These are phyloP conservation scores for Sechiopsis laciniata DNA, from an alignment of 306 rosid genomes.

Conservation along the genomic window DNA sequence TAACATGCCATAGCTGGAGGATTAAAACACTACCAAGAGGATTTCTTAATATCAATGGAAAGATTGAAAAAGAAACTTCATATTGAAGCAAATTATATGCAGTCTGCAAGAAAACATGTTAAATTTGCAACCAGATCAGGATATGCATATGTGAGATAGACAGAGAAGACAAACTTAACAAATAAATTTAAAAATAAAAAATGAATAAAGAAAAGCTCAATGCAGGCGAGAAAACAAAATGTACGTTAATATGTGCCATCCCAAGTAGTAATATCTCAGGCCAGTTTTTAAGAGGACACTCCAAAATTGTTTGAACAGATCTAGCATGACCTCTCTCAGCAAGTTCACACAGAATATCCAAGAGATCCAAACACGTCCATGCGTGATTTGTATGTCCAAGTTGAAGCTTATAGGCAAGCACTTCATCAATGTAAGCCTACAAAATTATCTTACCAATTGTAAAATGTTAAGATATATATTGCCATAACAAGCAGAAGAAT, in stretches of 20 bases:
- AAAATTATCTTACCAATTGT: conserved; percentile 18
- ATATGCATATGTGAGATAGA: neutral
- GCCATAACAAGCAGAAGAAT: neutral
- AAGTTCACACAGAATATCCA: conserved; percentile 73
- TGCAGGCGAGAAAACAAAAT: conserved; percentile 14
- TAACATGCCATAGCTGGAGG: conserved; percentile 74
- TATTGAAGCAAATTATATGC: conserved; percentile 78
- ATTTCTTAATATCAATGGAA: conserved; percentile 61
- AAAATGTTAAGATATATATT: neutral
- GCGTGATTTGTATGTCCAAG: conserved; percentile 82
- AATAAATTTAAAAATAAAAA: neutral
- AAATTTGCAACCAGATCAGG: conserved; percentile 23
- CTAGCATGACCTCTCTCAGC: conserved; percentile 93
- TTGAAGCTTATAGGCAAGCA: conserved; percentile 69
- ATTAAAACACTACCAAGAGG: conserved; percentile 50
- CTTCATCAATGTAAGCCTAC: conserved; percentile 67
- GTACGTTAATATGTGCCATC: conserved; percentile 70
- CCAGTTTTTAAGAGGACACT: conserved; percentile 77
- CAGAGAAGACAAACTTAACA: neutral
- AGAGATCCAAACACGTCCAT: conserved; percentile 79
- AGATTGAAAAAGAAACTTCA: conserved; percentile 61
- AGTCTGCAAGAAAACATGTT: conserved; percentile 54
- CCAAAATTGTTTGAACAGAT: conserved; percentile 67
- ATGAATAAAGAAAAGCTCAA: conserved; percentile 2
- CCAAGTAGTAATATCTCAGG: conserved; percentile 93